Evolutionary conservation across 129 eudicot genomes (phyloP), one percentile per base, ranked within the genome.

Genomic region (Cynara cardunculus): DNA sequence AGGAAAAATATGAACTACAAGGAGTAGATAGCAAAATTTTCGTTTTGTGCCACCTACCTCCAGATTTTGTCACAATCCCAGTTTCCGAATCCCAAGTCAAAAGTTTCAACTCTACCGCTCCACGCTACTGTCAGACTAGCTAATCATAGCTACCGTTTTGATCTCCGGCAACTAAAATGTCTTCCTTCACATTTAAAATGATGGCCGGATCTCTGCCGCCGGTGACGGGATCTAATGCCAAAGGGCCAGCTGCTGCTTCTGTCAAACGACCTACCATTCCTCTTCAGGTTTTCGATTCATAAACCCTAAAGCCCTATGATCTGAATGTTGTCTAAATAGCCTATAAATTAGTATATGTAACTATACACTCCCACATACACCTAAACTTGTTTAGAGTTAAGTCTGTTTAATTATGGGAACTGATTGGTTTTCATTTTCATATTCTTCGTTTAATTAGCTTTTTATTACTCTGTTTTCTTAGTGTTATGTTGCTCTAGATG

Each of bases 241-340:
- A 82, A 64, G 61, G 41, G 8, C 69, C 78, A 71, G 25, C 56
- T 59, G 78, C 85, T 74, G 26, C 77, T 67, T n/a, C 82, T 71
- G 27, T 75, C 64, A 81, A 78, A 64, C 82, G 56, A 78, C 67
- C 87, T 69, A 69, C 79, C 34, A 84, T 81, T 71, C 81, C 80
- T 39, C 81, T 81, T 65, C 92, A 89, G 92, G 92, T 89, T 76
- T 73, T 56, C 24, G 16, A 19, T 44, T 79, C 78, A 66, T 41
- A 35, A 30, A 76, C 76, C 69, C 73, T 32, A 28, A 28, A 39
- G 2, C 7, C 18, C 34, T 32, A 31, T 61, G 9, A 69, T 46
- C 74, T 28, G 19, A 13, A 18, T 11, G 1, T 25, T 61, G 39
- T 49, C 65, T 62, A 11, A 62, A 53, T 67, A 13, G 10, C 2